Evolutionary conservation across 2,329 filamentous ascomycete genomes (phyloP), one percentile per base, ranked within the genome.

Genomic region (Aureobasidium subglaciale): DNA sequence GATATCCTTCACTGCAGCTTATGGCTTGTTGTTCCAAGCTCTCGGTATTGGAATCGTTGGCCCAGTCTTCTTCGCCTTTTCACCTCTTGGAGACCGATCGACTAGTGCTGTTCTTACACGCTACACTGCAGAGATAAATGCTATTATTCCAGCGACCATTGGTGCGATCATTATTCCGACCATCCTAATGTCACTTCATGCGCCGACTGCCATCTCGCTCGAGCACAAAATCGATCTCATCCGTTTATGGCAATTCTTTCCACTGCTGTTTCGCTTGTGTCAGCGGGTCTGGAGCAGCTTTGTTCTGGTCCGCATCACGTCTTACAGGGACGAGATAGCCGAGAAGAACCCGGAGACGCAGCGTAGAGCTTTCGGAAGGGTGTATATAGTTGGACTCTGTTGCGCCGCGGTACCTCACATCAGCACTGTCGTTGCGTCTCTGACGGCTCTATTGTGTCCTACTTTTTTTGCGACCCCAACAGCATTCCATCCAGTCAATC

Each of bases 231-330:
- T 49, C 11, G 32, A 48, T 18, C 20, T 49, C 20, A 32, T 56
- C 11, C 41, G 54, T 10, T 43, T 56, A 8, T 56, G 54, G 54
- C 54, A 56, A 11, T 48, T 49, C 20, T 56, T 56, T n/a, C 54
- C 54, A 2, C 18, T 56, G 20, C 35, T 56, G 2, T 56, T 35
- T 9, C 32, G 32, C 20, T 16, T 49, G 11, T 11, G 25, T 9
- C 34, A 48, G 25, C 43, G 35, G 13, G n/a, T 41, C 9, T 56
- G 54, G 54, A 42, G 32, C 16, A 27, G 41, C 32, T 22, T 22
- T 4, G 13, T 48, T 15, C 7, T 25, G 3, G 24, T 34, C 4
- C 16, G 11, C 2, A 15, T 43, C 4, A 6, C 13, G 1, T 34
- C 37, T 25, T 20, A 25, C 15, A 35, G 15, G 18, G 38, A 43